Base-by-base conservation (phyloP, 345 rosid genomes). In the Erysimum cheiranthoides region DNA sequence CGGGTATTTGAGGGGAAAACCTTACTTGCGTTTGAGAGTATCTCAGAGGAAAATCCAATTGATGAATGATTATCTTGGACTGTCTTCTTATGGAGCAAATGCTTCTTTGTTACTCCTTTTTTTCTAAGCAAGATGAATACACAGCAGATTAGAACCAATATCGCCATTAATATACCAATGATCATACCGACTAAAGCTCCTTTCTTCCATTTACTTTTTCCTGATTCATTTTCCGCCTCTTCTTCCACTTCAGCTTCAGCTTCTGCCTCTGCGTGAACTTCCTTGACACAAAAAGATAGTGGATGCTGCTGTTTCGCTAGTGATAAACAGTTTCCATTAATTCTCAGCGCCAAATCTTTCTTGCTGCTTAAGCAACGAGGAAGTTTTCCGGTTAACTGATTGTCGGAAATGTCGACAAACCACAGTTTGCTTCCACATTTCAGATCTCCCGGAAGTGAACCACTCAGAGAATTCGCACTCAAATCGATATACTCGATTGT, bases 21-120 rank as follows among this genome's bases (percentile, higher is more conserved):
- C 93, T 42, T 85, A 90, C 96, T 87, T 79, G 89, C 82, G 73
- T 65, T 88, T 58, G 84, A 66, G 71, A 87, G 84, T 43, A 86
- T 60, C 70, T 79, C 93, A 52, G 92, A 71, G 57, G 90, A 70
- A 71, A 88, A 86, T 38, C 84, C 83, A 35, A 79, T 16, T 13
- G 80, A 81, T 34, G 88, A 60, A 51, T 45, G 65, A 67, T 73
- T 75, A 46, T 86, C 90, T 51, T 82, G 82, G 17, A 58, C 82
- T 56, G 85, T 72, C 71, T 85, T 72, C 71, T 85, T 87, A 65
- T 79, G 86, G 70, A 82, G 51, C 61, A 88, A 56, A 68, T 82
- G 88, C 54, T 80, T 90, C 79, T 82, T 89, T 0, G 93, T 83
- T 11, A 57, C 61, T 46, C 84, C 82, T 47, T 82, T 68, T 3